These are phyloP conservation scores for Pseudogymnoascus destructans DNA, from an alignment of 2,329 filamentous ascomycete genomes.

Conservation along the genomic window DNA sequence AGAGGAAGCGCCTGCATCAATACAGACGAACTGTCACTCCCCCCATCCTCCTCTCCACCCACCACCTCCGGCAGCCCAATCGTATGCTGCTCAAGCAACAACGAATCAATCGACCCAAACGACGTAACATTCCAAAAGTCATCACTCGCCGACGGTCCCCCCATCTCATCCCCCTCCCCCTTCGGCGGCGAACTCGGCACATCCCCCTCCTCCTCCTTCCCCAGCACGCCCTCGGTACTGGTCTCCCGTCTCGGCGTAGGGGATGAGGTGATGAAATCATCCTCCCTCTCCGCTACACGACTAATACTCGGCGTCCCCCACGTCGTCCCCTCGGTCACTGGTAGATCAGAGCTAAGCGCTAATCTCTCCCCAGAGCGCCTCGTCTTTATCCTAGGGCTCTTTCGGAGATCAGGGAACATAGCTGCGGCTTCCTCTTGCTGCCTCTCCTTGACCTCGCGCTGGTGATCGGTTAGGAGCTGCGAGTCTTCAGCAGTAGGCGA, in stretches of 20 bases:
- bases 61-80: neutral
- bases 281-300: conserved; percentile 18
- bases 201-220: conserved; percentile 28
- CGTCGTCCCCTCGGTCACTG: conserved; percentile 28
- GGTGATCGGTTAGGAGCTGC: conserved; percentile 64
- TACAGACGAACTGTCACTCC: neutral
- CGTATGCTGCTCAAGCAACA: neutral
- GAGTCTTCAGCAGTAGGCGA: conserved; percentile 47
- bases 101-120: neutral
- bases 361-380: conserved; percentile 14
- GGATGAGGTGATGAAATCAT: conserved; percentile 37
- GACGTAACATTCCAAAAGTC: neutral
- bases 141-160: neutral
- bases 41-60: neutral
- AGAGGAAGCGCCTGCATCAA: neutral
- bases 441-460: conserved; percentile 63
- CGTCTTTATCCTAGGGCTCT: conserved; percentile 31
- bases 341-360: conserved; percentile 20
- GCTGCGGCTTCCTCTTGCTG: conserved; percentile 50
- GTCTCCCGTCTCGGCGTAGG: conserved; percentile 47
- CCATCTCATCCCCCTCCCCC: conserved; percentile 19
- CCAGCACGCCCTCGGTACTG: conserved; percentile 31
- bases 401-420: conserved; percentile 56
- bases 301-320: conserved; percentile 20
- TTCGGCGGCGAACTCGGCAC: conserved; percentile 47